Evolutionary conservation across 1,139 yeast species (phyloP).

Genomic region (Geotrichum aggregatum): DNA sequence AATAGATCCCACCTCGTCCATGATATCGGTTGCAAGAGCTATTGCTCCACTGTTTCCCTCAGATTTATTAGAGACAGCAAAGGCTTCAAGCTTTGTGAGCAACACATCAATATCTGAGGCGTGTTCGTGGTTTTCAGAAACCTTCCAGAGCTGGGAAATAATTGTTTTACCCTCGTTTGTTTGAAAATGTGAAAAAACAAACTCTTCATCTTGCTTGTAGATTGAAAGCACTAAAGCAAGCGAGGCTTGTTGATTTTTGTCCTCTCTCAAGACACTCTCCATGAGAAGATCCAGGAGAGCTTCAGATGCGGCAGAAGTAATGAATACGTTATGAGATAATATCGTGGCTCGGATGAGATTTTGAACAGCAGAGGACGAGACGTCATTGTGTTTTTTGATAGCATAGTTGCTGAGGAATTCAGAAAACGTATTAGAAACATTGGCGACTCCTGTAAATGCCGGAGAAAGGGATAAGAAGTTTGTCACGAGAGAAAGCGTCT

Average conservation of each 20-base stretch:
- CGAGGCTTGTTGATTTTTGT: constrained; percentile 3
- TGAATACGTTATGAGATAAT: constrained; percentile 14
- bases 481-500: not conserved
- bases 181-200: constrained; percentile 9
- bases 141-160: constrained; percentile 17
- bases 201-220: constrained; percentile 10
- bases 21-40: constrained; percentile 14
- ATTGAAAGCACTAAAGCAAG: constrained; percentile 4
- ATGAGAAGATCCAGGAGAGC: constrained; percentile 3
- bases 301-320: not conserved
- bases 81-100: constrained; percentile 11
- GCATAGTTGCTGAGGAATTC: constrained; percentile 5
- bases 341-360: constrained; percentile 7
- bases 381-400: not conserved
- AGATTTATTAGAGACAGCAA: constrained; percentile 7
- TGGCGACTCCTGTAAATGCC: not conserved
- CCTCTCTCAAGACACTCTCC: constrained; percentile 10
- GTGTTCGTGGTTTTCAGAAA: constrained; percentile 13
- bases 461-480: constrained; percentile 10
- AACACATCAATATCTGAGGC: constrained; percentile 11
- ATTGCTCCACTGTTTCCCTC: constrained; percentile 2
- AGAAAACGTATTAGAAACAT: constrained; percentile 15
- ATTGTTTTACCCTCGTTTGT: constrained; percentile 12
- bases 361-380: not conserved
- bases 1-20: constrained; percentile 8